phyloP scores from a whole-genome alignment of 2,329 filamentous ascomycete genomes.

The Sarocladiaceae sp. region DNA sequence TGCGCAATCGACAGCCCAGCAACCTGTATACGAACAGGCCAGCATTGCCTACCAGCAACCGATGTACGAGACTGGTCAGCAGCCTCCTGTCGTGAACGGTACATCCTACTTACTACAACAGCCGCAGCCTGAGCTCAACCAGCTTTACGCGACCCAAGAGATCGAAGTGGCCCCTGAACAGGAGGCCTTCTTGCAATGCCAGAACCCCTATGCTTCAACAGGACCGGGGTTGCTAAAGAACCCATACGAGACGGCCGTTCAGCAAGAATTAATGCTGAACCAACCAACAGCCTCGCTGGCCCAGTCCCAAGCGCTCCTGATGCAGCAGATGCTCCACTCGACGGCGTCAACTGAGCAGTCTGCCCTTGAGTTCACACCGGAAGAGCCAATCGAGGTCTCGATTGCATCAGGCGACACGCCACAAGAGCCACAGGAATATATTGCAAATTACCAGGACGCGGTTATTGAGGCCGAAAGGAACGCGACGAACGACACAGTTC shows the following conservation, averaged over 20 bases:
- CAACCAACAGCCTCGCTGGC: background rate
- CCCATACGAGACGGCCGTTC: background rate
- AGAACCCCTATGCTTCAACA: background rate
- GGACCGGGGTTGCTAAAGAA: background rate
- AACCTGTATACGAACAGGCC: background rate
- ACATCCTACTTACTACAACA: background rate
- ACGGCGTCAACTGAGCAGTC: background rate
- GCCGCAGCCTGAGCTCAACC: background rate
- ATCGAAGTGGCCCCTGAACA: background rate
- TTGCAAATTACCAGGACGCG: background rate
- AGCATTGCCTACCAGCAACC: background rate
- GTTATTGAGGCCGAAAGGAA: background rate
- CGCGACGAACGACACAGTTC: conserved; percentile 1
- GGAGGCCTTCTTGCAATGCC: background rate
- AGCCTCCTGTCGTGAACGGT: background rate
- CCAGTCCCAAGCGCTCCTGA: background rate
- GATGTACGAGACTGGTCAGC: conserved; percentile 1
- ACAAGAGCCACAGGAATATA: background rate
- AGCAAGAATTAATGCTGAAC: conserved; percentile 1
- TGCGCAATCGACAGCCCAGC: background rate
- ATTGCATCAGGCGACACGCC: background rate
- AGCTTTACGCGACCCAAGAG: background rate
- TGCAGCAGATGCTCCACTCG: background rate
- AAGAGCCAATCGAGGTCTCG: background rate
- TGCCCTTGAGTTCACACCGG: background rate